A percentile compares a stretch with the other conserved stretches of the same genome.
Conservation (phyloP, 2,329 filamentous ascomycete species). For the Aciculosporium take region DNA sequence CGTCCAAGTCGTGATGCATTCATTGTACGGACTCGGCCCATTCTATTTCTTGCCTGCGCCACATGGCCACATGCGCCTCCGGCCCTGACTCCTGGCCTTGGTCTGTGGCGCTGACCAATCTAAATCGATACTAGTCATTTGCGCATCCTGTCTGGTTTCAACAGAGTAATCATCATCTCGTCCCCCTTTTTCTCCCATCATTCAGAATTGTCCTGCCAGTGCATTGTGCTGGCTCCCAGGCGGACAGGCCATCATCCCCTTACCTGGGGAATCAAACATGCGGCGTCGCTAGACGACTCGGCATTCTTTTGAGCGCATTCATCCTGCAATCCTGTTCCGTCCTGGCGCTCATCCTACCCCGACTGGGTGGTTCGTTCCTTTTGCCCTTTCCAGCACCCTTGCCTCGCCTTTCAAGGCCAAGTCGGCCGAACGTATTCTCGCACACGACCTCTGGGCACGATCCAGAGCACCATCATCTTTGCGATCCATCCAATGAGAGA, state of each 20-base stretch:
- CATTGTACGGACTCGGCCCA: too few relatives aligned
- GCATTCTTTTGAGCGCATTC: neutral
- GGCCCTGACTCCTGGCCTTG: too few relatives aligned
- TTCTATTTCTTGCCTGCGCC: too few relatives aligned
- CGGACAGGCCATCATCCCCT: neutral
- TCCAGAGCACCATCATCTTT: neutral
- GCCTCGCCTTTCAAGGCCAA: neutral
- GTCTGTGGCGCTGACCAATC: too few relatives aligned
- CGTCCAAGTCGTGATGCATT: too few relatives aligned
- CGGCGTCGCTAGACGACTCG: neutral
- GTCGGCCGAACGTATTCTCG: neutral
- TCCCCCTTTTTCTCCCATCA: neutral
- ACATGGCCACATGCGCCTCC: too few relatives aligned
- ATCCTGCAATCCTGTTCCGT: neutral
- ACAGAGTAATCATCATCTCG: neutral
- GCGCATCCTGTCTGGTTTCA: neutral
- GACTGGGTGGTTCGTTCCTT: too few relatives aligned
- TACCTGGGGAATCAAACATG: neutral
- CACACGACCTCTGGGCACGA: neutral
- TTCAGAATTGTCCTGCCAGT: neutral
- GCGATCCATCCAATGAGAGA: neutral
- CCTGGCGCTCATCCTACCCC: too few relatives aligned
- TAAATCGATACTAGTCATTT: too few relatives aligned
- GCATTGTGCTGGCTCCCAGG: neutral
- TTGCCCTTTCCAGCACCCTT: neutral